phyloP scores from a whole-genome alignment of 2,329 filamentous ascomycete genomes.

The Aspergillus amoenus region DNA sequence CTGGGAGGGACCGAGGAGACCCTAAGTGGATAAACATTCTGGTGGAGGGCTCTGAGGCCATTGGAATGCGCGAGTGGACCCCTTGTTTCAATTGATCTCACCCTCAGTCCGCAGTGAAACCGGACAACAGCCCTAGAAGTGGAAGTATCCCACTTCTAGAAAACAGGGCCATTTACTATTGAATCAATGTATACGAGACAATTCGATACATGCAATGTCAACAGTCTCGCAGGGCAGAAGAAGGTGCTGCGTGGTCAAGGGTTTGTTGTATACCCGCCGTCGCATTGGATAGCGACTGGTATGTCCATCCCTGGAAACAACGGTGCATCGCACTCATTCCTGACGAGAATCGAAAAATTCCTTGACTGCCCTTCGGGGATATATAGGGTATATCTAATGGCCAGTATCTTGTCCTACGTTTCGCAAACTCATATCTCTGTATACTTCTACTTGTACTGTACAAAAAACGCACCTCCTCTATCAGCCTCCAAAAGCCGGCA shows the following conservation, averaged over 20 bases:
- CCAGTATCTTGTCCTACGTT: no score
- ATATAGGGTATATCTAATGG: no score
- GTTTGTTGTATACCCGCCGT: no score
- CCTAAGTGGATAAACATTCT: not conserved
- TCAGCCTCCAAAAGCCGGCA: not conserved
- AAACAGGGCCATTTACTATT: not conserved
- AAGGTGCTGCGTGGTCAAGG: no score
- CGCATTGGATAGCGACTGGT: no score
- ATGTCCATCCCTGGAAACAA: no score
- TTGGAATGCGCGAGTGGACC: not conserved
- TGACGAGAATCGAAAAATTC: no score
- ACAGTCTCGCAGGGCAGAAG: not conserved
- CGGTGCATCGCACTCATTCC: no score
- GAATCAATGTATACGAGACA: not conserved
- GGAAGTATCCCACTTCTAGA: not conserved
- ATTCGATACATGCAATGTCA: not conserved
- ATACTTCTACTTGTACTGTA: not conserved
- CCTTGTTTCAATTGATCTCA: not conserved
- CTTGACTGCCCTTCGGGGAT: no score
- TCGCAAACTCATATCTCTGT: not conserved
- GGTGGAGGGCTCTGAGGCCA: not conserved
- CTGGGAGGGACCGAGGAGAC: not conserved
- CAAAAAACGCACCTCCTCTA: not conserved
- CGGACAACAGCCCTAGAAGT: not conserved
- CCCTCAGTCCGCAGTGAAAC: not conserved